Evolutionary conservation across 805 yeast species (phyloP), one percentile per base, ranked within the genome.

Genomic region (Saturnispora galanensis): DNA sequence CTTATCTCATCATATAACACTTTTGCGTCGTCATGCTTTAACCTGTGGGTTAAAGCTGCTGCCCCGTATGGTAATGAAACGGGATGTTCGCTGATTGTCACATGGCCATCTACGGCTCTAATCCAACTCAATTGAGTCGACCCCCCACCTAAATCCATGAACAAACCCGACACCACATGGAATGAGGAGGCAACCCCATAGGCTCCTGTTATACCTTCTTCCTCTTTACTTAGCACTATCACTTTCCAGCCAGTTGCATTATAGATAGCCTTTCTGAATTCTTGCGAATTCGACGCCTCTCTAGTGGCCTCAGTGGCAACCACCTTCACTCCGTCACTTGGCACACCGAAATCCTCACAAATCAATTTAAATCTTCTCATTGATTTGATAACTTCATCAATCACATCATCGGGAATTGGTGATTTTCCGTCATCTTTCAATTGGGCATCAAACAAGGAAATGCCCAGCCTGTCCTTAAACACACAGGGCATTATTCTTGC

Each of bases 401-500:
- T 77, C 3, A 75, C 77, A 35, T 73, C 75, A 3, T 67, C 64
- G 0, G 81, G 81, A 35, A 77, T 77, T 0, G 83, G 82, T 11
- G 66, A 67, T 50, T 70, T 73, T 6, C 58, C 56, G 28, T 57
- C 54, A 28, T 60, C 71, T 46, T 47, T 68, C 55, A 57, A 68
- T 53, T 79, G 83, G 0, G 74, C 78, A 48, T 80, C 86, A 56
- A 76, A 80, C 15, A 83, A 60, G 0, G 88, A 78, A 10, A 83
- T 77, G 2, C 84, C 84, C 3, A 82, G 70, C 39, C 88, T 64
- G 52, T 83, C 90, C 50, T 82, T 84, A 62, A 77, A 83, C 10
- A 82, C 78, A 56, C 86, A 79, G 1, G 93, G 90, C 74, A 84
- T 75, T 4, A 80, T 78, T 49, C 93, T 69, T 1, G 86, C 85